These are phyloP conservation scores for Cordyceps cateniannulata DNA, from an alignment of 2,329 filamentous ascomycete species.

Conservation along the genomic window DNA sequence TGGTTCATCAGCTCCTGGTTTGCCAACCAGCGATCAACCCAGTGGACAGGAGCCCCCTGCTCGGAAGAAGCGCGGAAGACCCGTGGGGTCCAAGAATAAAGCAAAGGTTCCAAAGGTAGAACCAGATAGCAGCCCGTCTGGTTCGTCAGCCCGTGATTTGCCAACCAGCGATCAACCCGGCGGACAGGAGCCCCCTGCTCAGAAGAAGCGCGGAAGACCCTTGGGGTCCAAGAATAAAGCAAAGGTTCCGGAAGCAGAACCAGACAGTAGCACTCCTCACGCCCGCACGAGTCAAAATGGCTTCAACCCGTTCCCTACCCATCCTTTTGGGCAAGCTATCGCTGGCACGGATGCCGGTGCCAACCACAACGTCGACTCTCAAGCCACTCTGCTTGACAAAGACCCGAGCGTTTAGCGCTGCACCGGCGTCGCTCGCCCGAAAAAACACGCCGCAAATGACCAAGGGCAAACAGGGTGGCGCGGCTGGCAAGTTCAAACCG, in stretches of 20 bases:
- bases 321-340: constrained; percentile 25
- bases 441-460: constrained; percentile 11
- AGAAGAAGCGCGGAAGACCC: constrained; percentile 4
- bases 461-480: background rate
- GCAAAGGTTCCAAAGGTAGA: background rate
- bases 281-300: constrained; percentile 16
- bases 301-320: constrained; percentile 23
- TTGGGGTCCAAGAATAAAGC: background rate
- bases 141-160: no score
- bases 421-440: constrained; percentile 25
- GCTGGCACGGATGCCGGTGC: constrained; percentile 8
- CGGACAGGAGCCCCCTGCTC: no score
- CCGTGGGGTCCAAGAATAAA: background rate
- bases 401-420: constrained; percentile 26
- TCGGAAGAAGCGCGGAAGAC: background rate
- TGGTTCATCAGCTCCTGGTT: no score
- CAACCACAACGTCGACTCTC: background rate
- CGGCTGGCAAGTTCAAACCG: constrained; percentile 18
- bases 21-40: no score
- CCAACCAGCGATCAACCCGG: no score
- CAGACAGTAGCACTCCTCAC: background rate
- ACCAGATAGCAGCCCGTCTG: background rate
- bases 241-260: background rate
- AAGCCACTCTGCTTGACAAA: constrained; percentile 8
- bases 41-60: no score